Evolutionary conservation across 2,329 filamentous ascomycete genomes (phyloP), one percentile per base, ranked within the genome.

Genomic region (Fonsecaea monophora): DNA sequence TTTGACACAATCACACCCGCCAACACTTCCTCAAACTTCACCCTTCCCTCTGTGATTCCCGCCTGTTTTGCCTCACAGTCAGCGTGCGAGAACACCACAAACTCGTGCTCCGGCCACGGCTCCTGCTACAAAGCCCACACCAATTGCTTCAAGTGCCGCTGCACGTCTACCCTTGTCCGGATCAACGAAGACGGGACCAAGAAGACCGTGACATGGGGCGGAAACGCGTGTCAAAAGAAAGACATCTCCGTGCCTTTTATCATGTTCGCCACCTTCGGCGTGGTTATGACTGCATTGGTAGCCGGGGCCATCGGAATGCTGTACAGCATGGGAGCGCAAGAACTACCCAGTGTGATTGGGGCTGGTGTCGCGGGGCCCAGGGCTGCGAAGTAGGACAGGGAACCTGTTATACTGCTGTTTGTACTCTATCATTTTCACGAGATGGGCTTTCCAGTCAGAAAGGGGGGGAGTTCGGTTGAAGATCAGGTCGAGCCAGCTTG

Each of bases 321-420:
- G 62, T 95, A 90, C 79, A 89, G 83, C 69, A 91, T 98, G 74
- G 95, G 94, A 38, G 87, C 91, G 77, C 89, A 96, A 82, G 90
- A 93, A 80, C 83, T 98, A 70, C 95, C 95, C 0, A 93, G 93
- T 73, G 94, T 99, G 8, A 94, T 99, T 78, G 92, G 93, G n/a
- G 95, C 95, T 56, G 95, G 95, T 70, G 94, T 99, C 42, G 91
- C 90, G 71, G 87, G 88, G 66, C 84, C 89, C 38, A 92, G 77
- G 59, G 72, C 75, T 65, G 81, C 82, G 73, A 83, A 78, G 69
- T 80, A 67, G 60, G 34, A 56, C 13, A 50, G 18, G 34, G 34
- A 4, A 4, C 4, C 30, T n/a, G 6, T 15, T 35, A 13, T 55
- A n/a, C 12, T 34, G 53, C 37, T 55, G n/a, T 37, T 55, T 55